Evolutionary conservation across 352 stramenopile species (phyloP), one percentile per base, ranked within the genome.

Genomic region (Globisporangium solare): DNA sequence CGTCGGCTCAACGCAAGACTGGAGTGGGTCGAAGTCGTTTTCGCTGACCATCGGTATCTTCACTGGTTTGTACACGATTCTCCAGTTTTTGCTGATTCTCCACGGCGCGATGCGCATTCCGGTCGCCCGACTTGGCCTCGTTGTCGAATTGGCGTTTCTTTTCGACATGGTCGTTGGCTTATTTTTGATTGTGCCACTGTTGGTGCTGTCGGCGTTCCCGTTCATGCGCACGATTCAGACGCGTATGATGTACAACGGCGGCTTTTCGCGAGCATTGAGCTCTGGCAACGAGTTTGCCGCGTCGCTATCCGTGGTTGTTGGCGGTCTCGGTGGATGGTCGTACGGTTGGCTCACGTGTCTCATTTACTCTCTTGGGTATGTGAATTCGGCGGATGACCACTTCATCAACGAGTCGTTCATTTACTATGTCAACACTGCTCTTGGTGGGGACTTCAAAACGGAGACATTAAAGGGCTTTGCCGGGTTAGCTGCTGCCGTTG

Each of bases 201-300:
- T 94, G 42, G 43, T 94, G 18, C 35, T 95, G 5, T 94, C 83
- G 45, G 83, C 79, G 18, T 83, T 95, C 57, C 86, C 83, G 20
- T 95, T 94, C 61, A 94, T 95, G 83, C 83, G 79, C 40, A 94
- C 84, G 10, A 89, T 94, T 53, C 86, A 95, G 53, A 93, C 86
- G 40, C 83, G 86, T 32, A 95, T 95, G 83, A 95, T 95, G 86
- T 95, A 95, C 67, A 95, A 95, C 55, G 84, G 85, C 18, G 83
- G 86, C 42, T 95, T 95, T 47, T 93, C 86, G 14, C 80, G 80
- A 43, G 80, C 83, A 0, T 58, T 95, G 56, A 92, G 83, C 57
- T 87, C 82, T 41, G 86, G 83, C 24, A 92, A 84, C 60, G 83
- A 95, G 49, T 92, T 82, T 24, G 82, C 84, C 0, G 83, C 82